Base-by-base conservation (phyloP, 345 rosid species). In the Aethionema arabicum region DNA sequence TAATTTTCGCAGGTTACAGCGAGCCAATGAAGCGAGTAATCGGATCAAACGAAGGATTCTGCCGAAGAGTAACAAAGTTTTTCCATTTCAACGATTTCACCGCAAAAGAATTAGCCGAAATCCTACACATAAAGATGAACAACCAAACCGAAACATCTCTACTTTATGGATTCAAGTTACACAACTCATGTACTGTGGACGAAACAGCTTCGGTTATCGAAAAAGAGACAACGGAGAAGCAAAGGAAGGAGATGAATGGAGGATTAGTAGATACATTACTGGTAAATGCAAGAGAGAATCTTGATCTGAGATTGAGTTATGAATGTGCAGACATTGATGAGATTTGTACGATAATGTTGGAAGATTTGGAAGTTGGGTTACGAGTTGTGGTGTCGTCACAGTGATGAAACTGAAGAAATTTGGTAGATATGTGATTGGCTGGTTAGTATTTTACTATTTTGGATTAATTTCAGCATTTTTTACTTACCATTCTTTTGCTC, bases 1-100 rank as follows among this genome's bases (percentile, higher is more conserved):
- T 95, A 63, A 95, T 95, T 80, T 95, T 90, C 16, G 97, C 97
- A 0, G 96, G 99, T 12, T 95, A 95, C 68, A 80, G 88, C 8
- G 97, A 95, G 68, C 99, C 97, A 52, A 95, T 95, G 99, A 83
- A 86, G 76, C 92, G 96, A 7, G 96, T 95, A 58, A 95, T 95
- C 2, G 72, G 85, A 47, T 90, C 98, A 2, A 90, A 90, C 12
- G 98, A 95, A 74, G 99, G 99, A 56, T 95, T 95, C 75, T 82
- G 91, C 65, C 78, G 98, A 76, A 90, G 99, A 76, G 99, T 95
- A 33, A 90, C 98, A 10, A 95, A 88, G 69, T 86, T 90, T 75
- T 95, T 95, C 73, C 69, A 77, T 49, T 95, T 95, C 38, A 73
- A 81, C 6, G 98, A 95, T 76, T 90, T 90, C 72, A 79, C 56